Evolutionary conservation across 1,284 basidiomycete genomes (phyloP).

Genomic region (Rhodotorula mucilaginosa): DNA sequence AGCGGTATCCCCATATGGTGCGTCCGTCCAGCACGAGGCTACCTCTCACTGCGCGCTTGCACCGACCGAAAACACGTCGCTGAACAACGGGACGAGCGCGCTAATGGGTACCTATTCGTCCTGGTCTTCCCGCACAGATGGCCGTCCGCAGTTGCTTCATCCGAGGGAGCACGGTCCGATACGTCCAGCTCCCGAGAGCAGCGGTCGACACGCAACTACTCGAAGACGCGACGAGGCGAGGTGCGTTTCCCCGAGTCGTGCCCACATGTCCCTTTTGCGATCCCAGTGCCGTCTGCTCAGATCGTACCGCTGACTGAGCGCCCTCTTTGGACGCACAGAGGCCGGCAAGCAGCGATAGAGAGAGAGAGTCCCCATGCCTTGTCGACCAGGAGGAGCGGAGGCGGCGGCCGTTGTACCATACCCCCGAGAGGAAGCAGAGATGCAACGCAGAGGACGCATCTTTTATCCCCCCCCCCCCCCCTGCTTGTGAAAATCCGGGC

Average conservation of each 20-base stretch:
- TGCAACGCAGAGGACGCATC: no score
- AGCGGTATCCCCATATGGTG: slow-evolving; percentile 96
- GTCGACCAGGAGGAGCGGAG: not conserved
- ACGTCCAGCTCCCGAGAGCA: slow-evolving; percentile 88
- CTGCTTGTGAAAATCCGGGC: no score
- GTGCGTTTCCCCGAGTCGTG: slow-evolving; percentile 41
- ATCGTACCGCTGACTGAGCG: no score
- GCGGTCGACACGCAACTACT: slow-evolving; percentile 93
- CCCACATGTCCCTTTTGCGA: not conserved
- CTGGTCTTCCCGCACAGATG: slow-evolving; percentile 61
- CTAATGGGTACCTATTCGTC: no score
- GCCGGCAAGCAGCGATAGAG: slow-evolving; percentile 24
- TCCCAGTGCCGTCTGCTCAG: not conserved
- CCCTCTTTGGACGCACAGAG: not conserved
- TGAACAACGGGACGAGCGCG: no score
- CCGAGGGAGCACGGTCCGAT: slow-evolving; percentile 94
- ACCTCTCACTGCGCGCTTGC: no score
- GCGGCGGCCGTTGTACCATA: not conserved
- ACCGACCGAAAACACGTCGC: no score
- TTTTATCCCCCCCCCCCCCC: no score
- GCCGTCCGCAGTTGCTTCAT: slow-evolving; percentile 99
- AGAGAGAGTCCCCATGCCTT: not conserved
- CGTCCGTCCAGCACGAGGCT: slow-evolving; percentile 41
- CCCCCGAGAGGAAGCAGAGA: not conserved
- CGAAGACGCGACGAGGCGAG: slow-evolving; percentile 95